A percentile compares a stretch with the other conserved stretches of the same genome.
Evolutionary conservation across 2,329 filamentous ascomycete species (phyloP).

Genomic region (Nothophoma quercina): DNA sequence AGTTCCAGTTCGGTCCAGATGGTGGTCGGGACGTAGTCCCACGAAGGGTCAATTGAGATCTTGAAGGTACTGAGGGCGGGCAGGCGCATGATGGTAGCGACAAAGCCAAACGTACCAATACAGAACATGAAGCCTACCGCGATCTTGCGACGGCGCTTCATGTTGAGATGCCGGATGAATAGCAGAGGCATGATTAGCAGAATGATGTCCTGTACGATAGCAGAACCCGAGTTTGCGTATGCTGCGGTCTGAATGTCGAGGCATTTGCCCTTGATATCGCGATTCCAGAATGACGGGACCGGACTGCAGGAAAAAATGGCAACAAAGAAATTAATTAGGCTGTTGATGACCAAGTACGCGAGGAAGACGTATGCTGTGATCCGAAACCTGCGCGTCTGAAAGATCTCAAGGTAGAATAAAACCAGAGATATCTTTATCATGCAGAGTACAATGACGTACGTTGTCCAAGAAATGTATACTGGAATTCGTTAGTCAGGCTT

Average conservation of each 20-base stretch:
- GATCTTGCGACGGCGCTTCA: slow-evolving; percentile 29
- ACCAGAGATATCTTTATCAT: slow-evolving; percentile 38
- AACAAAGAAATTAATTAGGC: slow-evolving; percentile 25
- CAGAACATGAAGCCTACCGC: slow-evolving; percentile 37
- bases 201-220: slow-evolving; percentile 37
- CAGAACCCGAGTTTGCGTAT: slow-evolving; percentile 32
- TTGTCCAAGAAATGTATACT: slow-evolving; percentile 25
- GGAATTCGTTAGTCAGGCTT: not conserved
- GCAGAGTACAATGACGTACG: slow-evolving; percentile 30
- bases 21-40: slow-evolving; percentile 31
- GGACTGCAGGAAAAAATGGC: slow-evolving; percentile 36
- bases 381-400: slow-evolving; percentile 25
- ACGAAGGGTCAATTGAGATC: slow-evolving; percentile 31
- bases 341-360: slow-evolving; percentile 25
- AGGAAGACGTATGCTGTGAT: slow-evolving; percentile 28
- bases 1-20: slow-evolving; percentile 36
- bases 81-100: slow-evolving; percentile 35
- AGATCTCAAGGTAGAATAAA: slow-evolving; percentile 41
- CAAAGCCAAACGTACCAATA: slow-evolving; percentile 37
- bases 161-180: slow-evolving; percentile 33
- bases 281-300: slow-evolving; percentile 36
- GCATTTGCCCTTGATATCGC: slow-evolving; percentile 35
- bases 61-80: slow-evolving; percentile 28
- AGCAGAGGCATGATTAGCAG: slow-evolving; percentile 34
- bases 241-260: slow-evolving; percentile 29